These are phyloP conservation scores for Paraglomus occultum DNA, from an alignment of 192 early-diverging fungal genomes.

Conservation along the genomic window DNA sequence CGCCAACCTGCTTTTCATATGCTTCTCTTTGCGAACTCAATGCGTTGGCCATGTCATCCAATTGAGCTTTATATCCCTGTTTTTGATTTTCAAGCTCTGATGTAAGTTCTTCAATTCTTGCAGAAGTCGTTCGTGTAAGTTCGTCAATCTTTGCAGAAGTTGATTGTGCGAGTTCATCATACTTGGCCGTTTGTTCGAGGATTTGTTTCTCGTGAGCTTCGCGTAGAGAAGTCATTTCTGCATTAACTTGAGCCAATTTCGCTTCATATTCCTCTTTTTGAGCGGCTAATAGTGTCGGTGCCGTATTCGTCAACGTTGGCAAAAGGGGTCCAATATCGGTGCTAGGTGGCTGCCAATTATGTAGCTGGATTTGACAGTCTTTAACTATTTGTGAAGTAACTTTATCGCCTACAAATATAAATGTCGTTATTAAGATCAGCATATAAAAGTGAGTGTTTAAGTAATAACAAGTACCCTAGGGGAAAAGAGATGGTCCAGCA, in stretches of 20 bases:
- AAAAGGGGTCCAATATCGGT: slow-evolving; percentile 11
- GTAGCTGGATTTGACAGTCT: slow-evolving; percentile 28
- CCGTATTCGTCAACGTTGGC: slow-evolving; percentile 27
- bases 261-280: slow-evolving; percentile 31
- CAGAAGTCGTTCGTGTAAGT: background rate
- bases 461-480: too few species aligned
- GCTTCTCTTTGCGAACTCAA: slow-evolving; percentile 11
- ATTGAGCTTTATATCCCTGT: slow-evolving; percentile 1
- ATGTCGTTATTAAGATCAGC: background rate
- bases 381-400: slow-evolving; percentile 10
- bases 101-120: slow-evolving; percentile 1
- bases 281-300: slow-evolving; percentile 18
- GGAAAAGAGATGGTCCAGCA: too few species aligned
- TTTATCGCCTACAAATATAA: background rate
- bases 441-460: background rate
- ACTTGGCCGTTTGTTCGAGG: background rate
- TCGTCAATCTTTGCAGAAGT: background rate
- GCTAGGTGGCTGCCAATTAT: slow-evolving; percentile 24
- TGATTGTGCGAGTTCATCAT: too few species aligned
- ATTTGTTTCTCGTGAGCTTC: slow-evolving; percentile 10
- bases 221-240: background rate
- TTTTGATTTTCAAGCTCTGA: background rate
- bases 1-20: slow-evolving; percentile 20
- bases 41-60: background rate
- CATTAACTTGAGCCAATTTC: slow-evolving; percentile 6